Evolutionary conservation across 495 filamentous ascomycete species (phyloP).

Genomic region (Hypoxylon lienhwacheense): DNA sequence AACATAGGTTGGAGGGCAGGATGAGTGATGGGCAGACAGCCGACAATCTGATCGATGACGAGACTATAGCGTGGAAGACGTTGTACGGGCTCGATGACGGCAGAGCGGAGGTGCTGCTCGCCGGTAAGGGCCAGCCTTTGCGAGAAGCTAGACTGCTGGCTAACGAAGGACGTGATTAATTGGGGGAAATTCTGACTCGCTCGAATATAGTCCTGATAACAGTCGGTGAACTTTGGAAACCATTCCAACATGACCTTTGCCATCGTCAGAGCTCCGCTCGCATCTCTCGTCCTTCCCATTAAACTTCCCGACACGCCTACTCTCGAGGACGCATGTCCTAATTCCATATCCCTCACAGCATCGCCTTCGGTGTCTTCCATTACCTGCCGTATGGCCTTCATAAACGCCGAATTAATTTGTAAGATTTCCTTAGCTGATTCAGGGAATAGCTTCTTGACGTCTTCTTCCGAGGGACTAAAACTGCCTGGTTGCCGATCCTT

Average conservation of each 20-base stretch:
- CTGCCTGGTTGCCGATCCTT: slow-evolving; percentile 59
- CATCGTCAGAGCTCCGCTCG: slow-evolving; percentile 72
- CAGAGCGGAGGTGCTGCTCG: slow-evolving; percentile 87
- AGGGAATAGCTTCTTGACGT: slow-evolving; percentile 78
- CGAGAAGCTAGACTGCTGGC: slow-evolving; percentile 77
- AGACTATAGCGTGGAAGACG: slow-evolving; percentile 91
- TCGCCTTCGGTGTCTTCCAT: slow-evolving; percentile 84
- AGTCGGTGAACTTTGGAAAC: slow-evolving; percentile 86
- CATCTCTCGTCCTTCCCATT: slow-evolving; percentile 59
- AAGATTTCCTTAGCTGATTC: slow-evolving; percentile 74
- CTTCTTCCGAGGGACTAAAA: slow-evolving; percentile 70
- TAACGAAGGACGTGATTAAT: slow-evolving; percentile 71
- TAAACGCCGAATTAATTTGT: slow-evolving; percentile 74
- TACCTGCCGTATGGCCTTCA: slow-evolving; percentile 69
- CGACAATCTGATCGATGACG: slow-evolving; percentile 91
- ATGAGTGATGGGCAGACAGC: slow-evolving; percentile 78
- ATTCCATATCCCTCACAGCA: slow-evolving; percentile 67
- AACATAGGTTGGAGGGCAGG: slow-evolving; percentile 77
- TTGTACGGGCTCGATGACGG: slow-evolving; percentile 95
- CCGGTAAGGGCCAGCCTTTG: slow-evolving; percentile 78
- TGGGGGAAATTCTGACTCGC: slow-evolving; percentile 82
- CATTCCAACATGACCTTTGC: slow-evolving; percentile 79
- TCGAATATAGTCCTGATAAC: slow-evolving; percentile 88
- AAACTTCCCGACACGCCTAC: slow-evolving; percentile 54
- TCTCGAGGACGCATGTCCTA: slow-evolving; percentile 37